Evolutionary conservation across 2,329 filamentous ascomycete species (phyloP), one percentile per base, ranked within the genome.

Genomic region (Thyridium curvatum): DNA sequence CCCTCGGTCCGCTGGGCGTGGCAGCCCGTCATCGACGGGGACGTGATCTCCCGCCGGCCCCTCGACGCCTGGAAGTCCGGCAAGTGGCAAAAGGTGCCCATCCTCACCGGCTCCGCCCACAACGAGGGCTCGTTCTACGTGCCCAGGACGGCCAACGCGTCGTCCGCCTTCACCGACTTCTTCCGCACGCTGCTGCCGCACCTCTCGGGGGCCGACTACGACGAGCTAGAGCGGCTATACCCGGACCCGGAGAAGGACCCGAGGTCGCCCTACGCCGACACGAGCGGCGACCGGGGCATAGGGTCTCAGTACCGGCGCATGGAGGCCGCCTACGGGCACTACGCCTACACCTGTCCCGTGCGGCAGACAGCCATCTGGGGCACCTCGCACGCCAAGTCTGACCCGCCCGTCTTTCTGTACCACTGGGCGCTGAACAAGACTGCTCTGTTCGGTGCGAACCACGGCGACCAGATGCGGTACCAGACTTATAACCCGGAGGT

Each of bases 241-340:
- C 40, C 40, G 14, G 40, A 42, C 18, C 40, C 40, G n/a, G 26
- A 18, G n/a, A 34, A 29, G 14, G 21, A 34, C 13, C 18, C 40
- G 9, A n/a, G 13, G 5, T 42, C 40, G 12, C 35, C 31, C 4
- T 42, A 42, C 21, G 31, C 28, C 12, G 40, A 42, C 14, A 35
- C 18, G 12, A 32, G 40, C 26, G 29, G 32, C 3, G 15, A 26
- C 31, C 4, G 12, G 16, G 30, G 30, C 13, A 29, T 76, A 2
- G 72, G 73, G 0, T 33, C 59, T 0, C 69, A 74, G 48, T 78
- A 70, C 46, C 73, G 69, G 39, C 68, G 71, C 2, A 56, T 71
- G 2, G 71, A 73, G 41, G 65, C 66, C 8, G 67, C 69, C 0
- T 75, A 74, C 33, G 69, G 62, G 0, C 66, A 74, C 39, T 75